Percentiles rank a stretch among this genome's conserved stretches.
Conservation (phyloP, 768 basidiomycete genomes). For the Exsudoporus frostii region DNA sequence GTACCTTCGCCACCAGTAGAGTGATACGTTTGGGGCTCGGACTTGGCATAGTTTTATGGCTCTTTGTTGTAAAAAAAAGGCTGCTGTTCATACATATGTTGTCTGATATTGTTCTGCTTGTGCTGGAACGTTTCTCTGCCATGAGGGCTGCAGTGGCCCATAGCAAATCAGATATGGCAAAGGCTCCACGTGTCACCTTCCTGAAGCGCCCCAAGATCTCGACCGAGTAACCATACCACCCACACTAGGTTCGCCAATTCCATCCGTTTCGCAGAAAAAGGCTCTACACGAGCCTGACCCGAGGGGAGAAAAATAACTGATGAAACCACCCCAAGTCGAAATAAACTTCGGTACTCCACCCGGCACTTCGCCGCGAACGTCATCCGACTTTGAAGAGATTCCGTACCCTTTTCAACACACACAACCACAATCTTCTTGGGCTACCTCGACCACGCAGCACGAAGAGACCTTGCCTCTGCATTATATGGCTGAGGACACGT, state of each 20-base stretch:
- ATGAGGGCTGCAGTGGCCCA: not conserved
- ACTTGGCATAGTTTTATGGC: not conserved
- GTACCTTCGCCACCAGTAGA: slow-evolving; percentile 45
- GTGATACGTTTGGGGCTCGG: not conserved
- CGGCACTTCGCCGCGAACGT: slow-evolving; percentile 46
- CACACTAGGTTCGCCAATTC: not conserved
- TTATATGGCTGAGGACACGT: slow-evolving; percentile 50
- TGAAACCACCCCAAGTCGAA: slow-evolving; percentile 64
- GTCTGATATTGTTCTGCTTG: slow-evolving; percentile 13
- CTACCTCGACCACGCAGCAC: slow-evolving; percentile 23
- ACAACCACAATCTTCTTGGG: slow-evolving; percentile 26
- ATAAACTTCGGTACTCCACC: slow-evolving; percentile 65
- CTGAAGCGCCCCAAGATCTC: not conserved
- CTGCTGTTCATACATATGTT: slow-evolving; percentile 17
- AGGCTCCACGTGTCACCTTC: slow-evolving; percentile 8
- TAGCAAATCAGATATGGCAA: not conserved
- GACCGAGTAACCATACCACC: not conserved
- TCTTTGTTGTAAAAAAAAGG: slow-evolving; percentile 14
- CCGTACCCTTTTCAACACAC: slow-evolving; percentile 47
- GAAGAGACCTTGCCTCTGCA: slow-evolving; percentile 49
- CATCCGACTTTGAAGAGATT: slow-evolving; percentile 72
- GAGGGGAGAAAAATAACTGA: slow-evolving; percentile 35
- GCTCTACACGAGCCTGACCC: slow-evolving; percentile 7
- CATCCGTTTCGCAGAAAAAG: not conserved
- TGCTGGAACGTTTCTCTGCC: not conserved